These are phyloP conservation scores for Macrolepiota dolichaula DNA, from an alignment of 768 basidiomycete species.

Conservation along the genomic window DNA sequence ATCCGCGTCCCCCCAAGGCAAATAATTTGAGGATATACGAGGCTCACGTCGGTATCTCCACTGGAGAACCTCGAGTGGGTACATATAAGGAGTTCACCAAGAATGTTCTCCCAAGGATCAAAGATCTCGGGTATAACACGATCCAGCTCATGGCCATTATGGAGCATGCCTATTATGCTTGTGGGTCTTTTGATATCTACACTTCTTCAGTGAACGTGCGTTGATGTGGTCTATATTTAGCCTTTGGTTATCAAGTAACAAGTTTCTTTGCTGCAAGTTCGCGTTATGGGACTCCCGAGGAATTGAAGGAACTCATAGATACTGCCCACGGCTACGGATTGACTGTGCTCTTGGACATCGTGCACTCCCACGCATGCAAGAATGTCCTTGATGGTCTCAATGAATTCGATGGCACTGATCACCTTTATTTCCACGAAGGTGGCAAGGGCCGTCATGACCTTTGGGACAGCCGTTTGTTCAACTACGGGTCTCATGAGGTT, in stretches of 20 bases:
- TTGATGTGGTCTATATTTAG: slow-evolving; percentile 32
- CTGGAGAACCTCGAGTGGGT: slow-evolving; percentile 81
- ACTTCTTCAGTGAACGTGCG: neutral
- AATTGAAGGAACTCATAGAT: slow-evolving; percentile 93
- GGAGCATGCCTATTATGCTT: slow-evolving; percentile 98
- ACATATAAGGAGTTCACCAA: slow-evolving; percentile 94
- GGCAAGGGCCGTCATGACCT: slow-evolving; percentile 88
- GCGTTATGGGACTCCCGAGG: slow-evolving; percentile 94
- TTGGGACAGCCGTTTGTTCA: slow-evolving; percentile 98
- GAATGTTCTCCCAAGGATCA: slow-evolving; percentile 83
- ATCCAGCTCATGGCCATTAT: slow-evolving; percentile 99
- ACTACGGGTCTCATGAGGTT: slow-evolving; percentile 94
- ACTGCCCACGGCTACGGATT: slow-evolving; percentile 92
- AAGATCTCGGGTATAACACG: slow-evolving; percentile 89
- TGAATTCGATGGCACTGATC: slow-evolving; percentile 95
- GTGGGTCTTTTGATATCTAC: slow-evolving; percentile 41
- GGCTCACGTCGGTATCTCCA: slow-evolving; percentile 97
- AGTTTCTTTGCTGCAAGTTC: slow-evolving; percentile 97
- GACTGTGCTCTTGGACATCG: slow-evolving; percentile 91
- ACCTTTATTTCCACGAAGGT: slow-evolving; percentile 96
- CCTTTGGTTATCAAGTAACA: slow-evolving; percentile 98
- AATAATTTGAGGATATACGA: slow-evolving; percentile 84
- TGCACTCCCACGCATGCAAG: slow-evolving; percentile 98
- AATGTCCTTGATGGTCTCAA: slow-evolving; percentile 96
- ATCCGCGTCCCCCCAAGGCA: slow-evolving; percentile 66